Evolutionary conservation across 495 filamentous ascomycete genomes (phyloP).

Genomic region (Symbiotaphrina buchneri): DNA sequence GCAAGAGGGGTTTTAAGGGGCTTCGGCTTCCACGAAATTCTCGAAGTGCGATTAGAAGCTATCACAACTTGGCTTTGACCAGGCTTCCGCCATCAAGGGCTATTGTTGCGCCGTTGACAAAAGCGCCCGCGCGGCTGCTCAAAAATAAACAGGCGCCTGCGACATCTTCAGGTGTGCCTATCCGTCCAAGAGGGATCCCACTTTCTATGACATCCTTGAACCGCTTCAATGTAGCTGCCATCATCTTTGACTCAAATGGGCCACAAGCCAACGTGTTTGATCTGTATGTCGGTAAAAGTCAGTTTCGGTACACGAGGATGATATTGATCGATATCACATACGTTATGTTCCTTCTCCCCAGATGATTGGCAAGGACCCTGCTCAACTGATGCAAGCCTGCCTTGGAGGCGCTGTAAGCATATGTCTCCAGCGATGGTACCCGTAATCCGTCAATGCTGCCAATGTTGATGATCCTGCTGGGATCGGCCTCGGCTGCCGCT

Average conservation of each 20-base stretch:
- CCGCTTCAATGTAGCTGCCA: slow-evolving; percentile 41
- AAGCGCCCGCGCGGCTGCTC: slow-evolving; percentile 44
- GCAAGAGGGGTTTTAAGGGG: no score
- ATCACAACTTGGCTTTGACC: slow-evolving; percentile 28
- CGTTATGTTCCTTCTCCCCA: slow-evolving; percentile 49
- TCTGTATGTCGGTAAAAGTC: slow-evolving; percentile 7
- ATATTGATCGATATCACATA: slow-evolving; percentile 11
- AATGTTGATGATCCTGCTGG: slow-evolving; percentile 52
- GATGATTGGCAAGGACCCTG: slow-evolving; percentile 45
- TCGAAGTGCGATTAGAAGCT: no score
- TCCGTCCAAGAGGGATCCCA: slow-evolving; percentile 44
- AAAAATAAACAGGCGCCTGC: slow-evolving; percentile 60
- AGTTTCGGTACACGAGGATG: neutral
- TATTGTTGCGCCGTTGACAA: slow-evolving; percentile 59
- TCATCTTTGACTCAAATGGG: slow-evolving; percentile 70
- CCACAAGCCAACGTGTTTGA: slow-evolving; percentile 55
- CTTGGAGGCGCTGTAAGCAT: slow-evolving; percentile 49
- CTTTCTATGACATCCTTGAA: slow-evolving; percentile 37
- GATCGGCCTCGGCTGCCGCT: slow-evolving; percentile 20
- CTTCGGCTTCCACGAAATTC: no score
- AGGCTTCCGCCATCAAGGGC: slow-evolving; percentile 44
- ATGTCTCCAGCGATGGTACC: slow-evolving; percentile 47
- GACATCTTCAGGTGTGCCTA: slow-evolving; percentile 49
- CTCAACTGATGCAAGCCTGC: slow-evolving; percentile 52
- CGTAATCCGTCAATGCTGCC: slow-evolving; percentile 48